Evolutionary conservation across 176 grass and related monocot species (phyloP).

Genomic region (Pharus latifolius): DNA sequence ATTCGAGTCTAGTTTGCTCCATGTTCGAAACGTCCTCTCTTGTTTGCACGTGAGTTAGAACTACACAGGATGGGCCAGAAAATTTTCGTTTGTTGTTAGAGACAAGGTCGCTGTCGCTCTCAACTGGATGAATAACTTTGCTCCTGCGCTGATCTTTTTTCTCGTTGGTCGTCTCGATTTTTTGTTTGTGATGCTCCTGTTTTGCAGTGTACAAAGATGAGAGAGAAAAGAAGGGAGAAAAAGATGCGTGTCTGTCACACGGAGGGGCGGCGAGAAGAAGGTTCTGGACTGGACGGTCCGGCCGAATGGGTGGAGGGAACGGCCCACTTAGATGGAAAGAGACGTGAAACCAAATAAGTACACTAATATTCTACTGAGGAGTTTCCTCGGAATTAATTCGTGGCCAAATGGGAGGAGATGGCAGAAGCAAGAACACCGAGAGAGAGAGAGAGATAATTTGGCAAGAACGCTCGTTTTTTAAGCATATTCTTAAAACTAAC

Average conservation of each 20-base stretch:
- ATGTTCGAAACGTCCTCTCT: no score
- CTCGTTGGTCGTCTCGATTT: background rate
- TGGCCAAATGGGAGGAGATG: no score
- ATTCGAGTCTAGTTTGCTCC: no score
- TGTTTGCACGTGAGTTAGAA: no score
- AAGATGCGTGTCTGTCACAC: background rate
- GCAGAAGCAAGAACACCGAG: no score
- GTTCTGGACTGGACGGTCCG: slow-evolving; percentile 13
- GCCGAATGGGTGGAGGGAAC: slow-evolving; percentile 16
- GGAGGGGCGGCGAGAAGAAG: background rate
- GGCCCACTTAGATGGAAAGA: background rate
- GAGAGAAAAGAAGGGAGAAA: background rate
- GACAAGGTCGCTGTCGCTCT: background rate
- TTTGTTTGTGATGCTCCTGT: background rate
- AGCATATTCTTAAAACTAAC: no score
- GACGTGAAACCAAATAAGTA: slow-evolving; percentile 4
- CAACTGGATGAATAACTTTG: background rate
- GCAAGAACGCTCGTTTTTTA: no score
- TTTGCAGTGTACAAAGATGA: background rate
- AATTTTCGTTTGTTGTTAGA: background rate
- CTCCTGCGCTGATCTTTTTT: background rate
- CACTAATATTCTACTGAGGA: background rate
- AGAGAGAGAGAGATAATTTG: no score
- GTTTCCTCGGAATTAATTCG: background rate
- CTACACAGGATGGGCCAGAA: no score